A percentile compares a stretch with the other conserved stretches of the same genome.
phyloP scores from a whole-genome alignment of 257 asterid species.

The Catharanthus roseus region DNA sequence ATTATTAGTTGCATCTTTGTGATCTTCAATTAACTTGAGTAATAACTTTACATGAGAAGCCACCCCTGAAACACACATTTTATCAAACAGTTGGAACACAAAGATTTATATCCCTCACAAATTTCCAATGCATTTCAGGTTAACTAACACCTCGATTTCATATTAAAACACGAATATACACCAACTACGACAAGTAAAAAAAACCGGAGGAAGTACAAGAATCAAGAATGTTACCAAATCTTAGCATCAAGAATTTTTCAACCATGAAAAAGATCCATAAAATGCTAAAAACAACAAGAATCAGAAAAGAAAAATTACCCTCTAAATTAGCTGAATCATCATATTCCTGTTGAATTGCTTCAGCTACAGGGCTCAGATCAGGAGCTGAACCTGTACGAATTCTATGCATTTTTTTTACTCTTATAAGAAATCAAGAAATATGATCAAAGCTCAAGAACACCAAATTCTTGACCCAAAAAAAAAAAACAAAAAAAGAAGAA shows the following conservation, averaged over 20 bases:
- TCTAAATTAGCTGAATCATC: constrained; percentile 65
- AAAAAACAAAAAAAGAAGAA: constrained; percentile 2
- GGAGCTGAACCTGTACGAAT: constrained; percentile 40
- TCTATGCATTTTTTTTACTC: constrained; percentile 34
- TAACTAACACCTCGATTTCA: background rate
- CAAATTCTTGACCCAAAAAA: constrained; percentile 9
- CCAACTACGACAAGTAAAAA: too few relatives aligned
- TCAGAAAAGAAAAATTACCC: constrained; percentile 31
- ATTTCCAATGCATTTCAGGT: background rate
- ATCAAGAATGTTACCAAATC: too few relatives aligned
- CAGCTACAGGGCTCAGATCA: constrained; percentile 24
- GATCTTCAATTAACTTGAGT: constrained; percentile 66
- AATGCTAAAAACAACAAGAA: background rate
- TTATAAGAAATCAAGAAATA: constrained; percentile 15
- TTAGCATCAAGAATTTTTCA: background rate
- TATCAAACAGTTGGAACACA: background rate
- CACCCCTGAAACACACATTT: constrained; percentile 41
- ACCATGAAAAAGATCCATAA: too few relatives aligned
- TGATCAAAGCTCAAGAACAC: background rate
- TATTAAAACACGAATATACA: too few relatives aligned
- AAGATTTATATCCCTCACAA: background rate
- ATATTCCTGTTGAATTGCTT: constrained; percentile 28
- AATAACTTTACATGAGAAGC: constrained; percentile 60
- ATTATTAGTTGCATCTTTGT: constrained; percentile 55
- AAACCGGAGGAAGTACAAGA: too few relatives aligned